Evolutionary conservation across 192 early-diverging fungal genomes (phyloP).

Genomic region (Coemansia guatemalensis): DNA sequence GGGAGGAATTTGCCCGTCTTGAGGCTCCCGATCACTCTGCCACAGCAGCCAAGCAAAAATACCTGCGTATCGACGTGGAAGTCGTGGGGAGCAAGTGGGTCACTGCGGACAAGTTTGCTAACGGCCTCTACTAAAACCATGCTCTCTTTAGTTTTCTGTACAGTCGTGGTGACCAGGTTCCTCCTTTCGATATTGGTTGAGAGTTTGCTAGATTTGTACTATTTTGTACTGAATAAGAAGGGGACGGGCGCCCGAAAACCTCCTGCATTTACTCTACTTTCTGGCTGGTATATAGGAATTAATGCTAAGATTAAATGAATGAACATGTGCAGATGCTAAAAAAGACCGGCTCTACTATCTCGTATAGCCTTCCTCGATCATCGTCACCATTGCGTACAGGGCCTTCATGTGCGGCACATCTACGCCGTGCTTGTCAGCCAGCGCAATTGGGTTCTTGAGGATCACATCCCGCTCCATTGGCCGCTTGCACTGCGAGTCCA

Average conservation of each 20-base stretch:
- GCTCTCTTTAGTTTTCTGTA: background rate
- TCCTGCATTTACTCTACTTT: background rate
- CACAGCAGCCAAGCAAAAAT: constrained; percentile 36
- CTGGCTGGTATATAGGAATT: background rate
- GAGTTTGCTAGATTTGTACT: background rate
- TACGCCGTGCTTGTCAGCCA: constrained; percentile 42
- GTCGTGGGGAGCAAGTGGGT: constrained; percentile 61
- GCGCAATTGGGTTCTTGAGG: constrained; percentile 44
- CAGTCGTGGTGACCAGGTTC: background rate
- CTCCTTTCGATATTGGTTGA: background rate
- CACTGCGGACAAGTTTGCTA: constrained; percentile 52
- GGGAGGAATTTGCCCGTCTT: constrained; percentile 42
- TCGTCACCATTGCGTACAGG: constrained; percentile 43
- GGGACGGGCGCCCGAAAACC: background rate
- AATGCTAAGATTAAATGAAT: background rate
- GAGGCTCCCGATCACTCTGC: background rate
- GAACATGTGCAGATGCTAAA: background rate
- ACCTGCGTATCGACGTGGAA: constrained; percentile 72
- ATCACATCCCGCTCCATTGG: constrained; percentile 54
- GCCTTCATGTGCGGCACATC: constrained; percentile 48
- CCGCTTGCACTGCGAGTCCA: constrained; percentile 50
- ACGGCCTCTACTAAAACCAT: constrained; percentile 25
- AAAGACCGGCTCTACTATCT: constrained; percentile 8
- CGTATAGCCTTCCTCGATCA: constrained; percentile 40
- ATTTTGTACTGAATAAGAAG: background rate